Evolutionary conservation across 805 yeast species (phyloP).

Genomic region (Zygosaccharomyces kombuchaensis): DNA sequence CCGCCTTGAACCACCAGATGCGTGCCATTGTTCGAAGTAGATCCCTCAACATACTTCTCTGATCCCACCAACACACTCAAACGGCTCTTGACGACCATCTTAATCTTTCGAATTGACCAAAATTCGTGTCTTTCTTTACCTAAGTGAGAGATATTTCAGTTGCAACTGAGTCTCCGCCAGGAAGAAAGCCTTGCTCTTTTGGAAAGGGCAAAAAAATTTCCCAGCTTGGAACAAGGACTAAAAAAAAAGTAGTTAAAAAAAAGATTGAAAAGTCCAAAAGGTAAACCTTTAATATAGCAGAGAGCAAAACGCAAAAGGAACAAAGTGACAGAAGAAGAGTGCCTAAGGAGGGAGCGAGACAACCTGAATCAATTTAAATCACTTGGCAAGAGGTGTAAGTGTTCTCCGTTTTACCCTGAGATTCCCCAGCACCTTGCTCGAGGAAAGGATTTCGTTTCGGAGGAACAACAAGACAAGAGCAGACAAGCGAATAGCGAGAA

Average conservation of each 20-base stretch:
- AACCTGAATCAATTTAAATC: background rate
- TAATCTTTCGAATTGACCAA: background rate
- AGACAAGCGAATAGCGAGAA: background rate
- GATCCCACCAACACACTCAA: slow-evolving; percentile 19
- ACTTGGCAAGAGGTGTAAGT: background rate
- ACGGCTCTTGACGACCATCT: slow-evolving; percentile 15
- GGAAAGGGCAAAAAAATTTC: background rate
- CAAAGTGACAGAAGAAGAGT: background rate
- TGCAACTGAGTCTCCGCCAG: background rate
- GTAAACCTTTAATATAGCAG: background rate
- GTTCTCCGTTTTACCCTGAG: background rate
- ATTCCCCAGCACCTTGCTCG: background rate
- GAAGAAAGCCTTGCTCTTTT: background rate
- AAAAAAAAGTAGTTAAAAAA: background rate
- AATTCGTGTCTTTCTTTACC: background rate
- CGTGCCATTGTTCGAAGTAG: slow-evolving; percentile 14
- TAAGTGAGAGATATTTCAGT: background rate
- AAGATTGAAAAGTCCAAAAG: background rate
- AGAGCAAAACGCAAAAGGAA: background rate
- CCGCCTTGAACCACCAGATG: slow-evolving; percentile 18
- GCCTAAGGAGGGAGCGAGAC: background rate
- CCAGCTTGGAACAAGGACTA: background rate
- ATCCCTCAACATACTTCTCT: slow-evolving; percentile 15
- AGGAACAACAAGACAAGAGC: background rate
- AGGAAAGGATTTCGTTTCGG: slow-evolving; percentile 2